These are phyloP conservation scores for Trypanosomatidae sp. DNA, from an alignment of 208 protist genomes.

Conservation along the genomic window DNA sequence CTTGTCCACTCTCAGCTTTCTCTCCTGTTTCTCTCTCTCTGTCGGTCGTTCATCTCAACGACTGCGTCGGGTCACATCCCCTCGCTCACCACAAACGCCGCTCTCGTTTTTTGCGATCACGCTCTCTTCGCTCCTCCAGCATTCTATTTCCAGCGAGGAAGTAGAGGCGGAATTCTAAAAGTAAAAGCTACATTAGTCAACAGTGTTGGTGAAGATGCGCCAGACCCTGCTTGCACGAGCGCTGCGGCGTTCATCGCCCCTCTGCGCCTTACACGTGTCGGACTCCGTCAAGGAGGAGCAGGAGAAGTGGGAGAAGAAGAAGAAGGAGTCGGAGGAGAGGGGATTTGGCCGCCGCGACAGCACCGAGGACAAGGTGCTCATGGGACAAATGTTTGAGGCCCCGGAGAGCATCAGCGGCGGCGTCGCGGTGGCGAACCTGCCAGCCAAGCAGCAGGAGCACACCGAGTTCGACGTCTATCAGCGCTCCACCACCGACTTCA, in stretches of 20 bases:
- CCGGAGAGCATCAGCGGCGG: conserved; percentile 41
- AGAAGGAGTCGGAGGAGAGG: conserved; percentile 44
- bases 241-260: neutral
- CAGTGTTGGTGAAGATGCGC: too few relatives aligned
- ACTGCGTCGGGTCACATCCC: too few relatives aligned
- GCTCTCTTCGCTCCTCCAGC: too few relatives aligned
- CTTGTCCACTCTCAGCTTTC: too few relatives aligned
- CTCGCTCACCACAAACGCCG: too few relatives aligned
- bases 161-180: too few relatives aligned
- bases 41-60: too few relatives aligned
- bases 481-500: conserved; percentile 77
- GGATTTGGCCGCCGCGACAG: conserved; percentile 67
- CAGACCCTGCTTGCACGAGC: too few relatives aligned
- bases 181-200: too few relatives aligned
- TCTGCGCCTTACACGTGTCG: neutral
- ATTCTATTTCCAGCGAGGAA: too few relatives aligned
- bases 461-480: conserved; percentile 76
- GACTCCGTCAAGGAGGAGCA: conserved; percentile 33
- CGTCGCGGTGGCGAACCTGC: conserved; percentile 66
- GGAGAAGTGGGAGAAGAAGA: conserved; percentile 33
- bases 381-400: conserved; percentile 45
- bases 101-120: too few relatives aligned
- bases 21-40: too few relatives aligned
- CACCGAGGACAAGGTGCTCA: conserved; percentile 50
- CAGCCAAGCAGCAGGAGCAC: conserved; percentile 36